Evolutionary conservation across 345 rosid species (phyloP).

Genomic region (Pugionium cornutum): DNA sequence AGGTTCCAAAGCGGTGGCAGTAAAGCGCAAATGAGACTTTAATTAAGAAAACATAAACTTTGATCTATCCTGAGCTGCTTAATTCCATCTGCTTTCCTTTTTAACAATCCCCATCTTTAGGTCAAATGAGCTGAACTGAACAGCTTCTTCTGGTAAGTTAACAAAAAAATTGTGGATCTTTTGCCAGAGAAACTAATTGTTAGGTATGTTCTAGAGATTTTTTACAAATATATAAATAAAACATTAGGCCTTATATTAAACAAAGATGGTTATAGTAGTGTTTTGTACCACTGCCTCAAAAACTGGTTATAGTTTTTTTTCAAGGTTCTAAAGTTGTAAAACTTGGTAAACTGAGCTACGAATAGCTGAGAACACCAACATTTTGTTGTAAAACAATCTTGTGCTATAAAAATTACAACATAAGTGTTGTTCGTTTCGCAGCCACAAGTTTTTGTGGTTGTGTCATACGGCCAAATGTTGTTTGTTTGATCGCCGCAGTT

Average conservation of each 20-base stretch:
- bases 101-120: not conserved
- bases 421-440: too few relatives aligned
- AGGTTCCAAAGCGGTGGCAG: conserved; percentile 25
- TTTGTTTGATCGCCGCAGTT: too few relatives aligned
- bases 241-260: not conserved
- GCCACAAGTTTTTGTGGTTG: too few relatives aligned
- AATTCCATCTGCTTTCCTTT: conserved; percentile 6
- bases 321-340: too few relatives aligned
- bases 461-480: too few relatives aligned
- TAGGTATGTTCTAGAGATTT: conserved; percentile 4
- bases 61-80: conserved; percentile 13
- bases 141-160: conserved; percentile 1
- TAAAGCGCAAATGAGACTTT: conserved; percentile 27
- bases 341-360: too few relatives aligned
- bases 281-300: too few relatives aligned
- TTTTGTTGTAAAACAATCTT: too few relatives aligned
- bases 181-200: conserved; percentile 2
- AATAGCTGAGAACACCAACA: too few relatives aligned
- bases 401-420: too few relatives aligned
- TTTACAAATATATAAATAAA: conserved; percentile 1
- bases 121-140: not conserved
- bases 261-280: not conserved
- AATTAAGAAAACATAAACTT: conserved; percentile 19
- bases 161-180: not conserved
- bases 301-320: too few relatives aligned